Evolutionary conservation across 2,329 filamentous ascomycete species (phyloP), one percentile per base, ranked within the genome.

Genomic region (Stylonectria norvegica): DNA sequence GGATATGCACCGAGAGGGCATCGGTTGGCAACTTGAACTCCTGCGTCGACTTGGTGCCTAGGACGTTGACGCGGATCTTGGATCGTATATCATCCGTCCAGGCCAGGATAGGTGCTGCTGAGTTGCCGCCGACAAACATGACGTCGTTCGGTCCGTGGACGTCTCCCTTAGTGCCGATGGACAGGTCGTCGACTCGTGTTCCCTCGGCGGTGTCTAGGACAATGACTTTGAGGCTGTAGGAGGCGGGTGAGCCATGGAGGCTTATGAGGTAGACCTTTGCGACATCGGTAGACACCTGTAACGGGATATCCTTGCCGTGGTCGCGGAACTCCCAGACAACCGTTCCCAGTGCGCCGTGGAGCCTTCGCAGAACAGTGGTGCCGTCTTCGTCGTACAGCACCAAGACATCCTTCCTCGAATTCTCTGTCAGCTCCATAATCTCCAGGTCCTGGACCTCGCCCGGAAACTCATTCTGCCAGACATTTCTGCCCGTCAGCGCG

Each of bases 251-350:
- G 57, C 84, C 70, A 70, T 90, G 86, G 23, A 94, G 71, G 36
- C 85, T 81, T 52, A 95, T 76, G 50, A 90, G 81, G 63, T 87
- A 93, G 43, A 93, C 73, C 73, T 80, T 66, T 70, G 83, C 56
- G 63, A 78, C 60, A 73, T 90, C 68, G 70, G 82, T 69, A 74
- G 88, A 70, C 75, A 83, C 72, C 64, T 93, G 87, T 47, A 91
- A 79, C 4, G 88, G 85, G 20, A 79, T 59, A 57, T 90, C 85
- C 47, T 79, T 79, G 60, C 75, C 84, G 40, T 67, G 68, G 56
- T 89, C 84, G 50, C 74, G 77, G 58, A 81, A 83, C 59, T 89
- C 85, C 91, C 93, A 97, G 30, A 86, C 79, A 2, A 86, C 75
- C 27, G 73, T 73, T 18, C 93, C 91, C 30, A 82, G 79, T 20